Evolutionary conservation across 2,329 filamentous ascomycete species (phyloP).

Genomic region (Colletotrichum musicola): DNA sequence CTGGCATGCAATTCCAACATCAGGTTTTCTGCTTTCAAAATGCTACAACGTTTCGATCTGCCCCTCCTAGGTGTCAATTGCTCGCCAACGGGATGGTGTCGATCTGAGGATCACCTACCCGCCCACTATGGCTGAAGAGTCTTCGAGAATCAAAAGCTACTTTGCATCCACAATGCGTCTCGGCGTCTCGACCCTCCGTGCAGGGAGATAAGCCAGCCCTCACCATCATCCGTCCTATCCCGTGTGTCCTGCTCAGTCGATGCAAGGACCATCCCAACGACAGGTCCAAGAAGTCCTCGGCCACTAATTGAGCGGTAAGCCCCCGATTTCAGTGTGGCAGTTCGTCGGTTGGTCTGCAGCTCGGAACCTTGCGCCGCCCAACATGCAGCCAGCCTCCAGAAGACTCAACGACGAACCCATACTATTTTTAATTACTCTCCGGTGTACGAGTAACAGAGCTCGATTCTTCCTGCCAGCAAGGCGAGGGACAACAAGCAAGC

Average conservation of each 20-base stretch:
- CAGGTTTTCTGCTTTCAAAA: too few relatives aligned
- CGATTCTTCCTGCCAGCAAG: too few relatives aligned
- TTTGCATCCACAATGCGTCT: slow-evolving; percentile 4
- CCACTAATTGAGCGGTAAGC: not conserved
- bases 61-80: not conserved
- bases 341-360: slow-evolving; percentile 1
- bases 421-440: slow-evolving; percentile 5
- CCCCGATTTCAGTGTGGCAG: slow-evolving; percentile 3
- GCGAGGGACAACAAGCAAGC: not conserved
- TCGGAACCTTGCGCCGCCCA: not conserved
- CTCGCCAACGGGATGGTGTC: not conserved
- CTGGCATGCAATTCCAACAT: too few relatives aligned
- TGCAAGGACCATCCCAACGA: slow-evolving; percentile 23
- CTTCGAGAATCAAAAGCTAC: not conserved
- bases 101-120: slow-evolving; percentile 28
- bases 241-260: not conserved
- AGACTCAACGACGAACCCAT: slow-evolving; percentile 6
- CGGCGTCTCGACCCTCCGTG: slow-evolving; percentile 4
- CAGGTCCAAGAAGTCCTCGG: slow-evolving; percentile 3
- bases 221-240: not conserved
- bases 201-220: not conserved
- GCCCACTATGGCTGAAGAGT: not conserved
- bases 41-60: not conserved
- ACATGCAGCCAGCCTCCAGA: slow-evolving; percentile 6
- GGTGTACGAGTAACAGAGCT: too few relatives aligned